phyloP scores from a whole-genome alignment of 2,329 filamentous ascomycete species.

The Apiospora malaysiana region DNA sequence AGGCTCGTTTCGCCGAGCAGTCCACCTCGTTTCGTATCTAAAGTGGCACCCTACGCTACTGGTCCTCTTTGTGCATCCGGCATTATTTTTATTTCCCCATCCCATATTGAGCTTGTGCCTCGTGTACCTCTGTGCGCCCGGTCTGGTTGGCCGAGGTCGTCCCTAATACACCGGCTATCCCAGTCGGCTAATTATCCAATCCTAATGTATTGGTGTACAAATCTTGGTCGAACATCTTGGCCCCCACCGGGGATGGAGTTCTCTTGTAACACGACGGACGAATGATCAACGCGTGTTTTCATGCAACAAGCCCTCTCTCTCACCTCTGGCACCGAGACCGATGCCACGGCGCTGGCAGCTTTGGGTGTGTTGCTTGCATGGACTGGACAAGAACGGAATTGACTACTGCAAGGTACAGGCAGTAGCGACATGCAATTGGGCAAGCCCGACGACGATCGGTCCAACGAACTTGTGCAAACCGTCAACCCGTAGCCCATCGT shows the following conservation, averaged over 20 bases:
- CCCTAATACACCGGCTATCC: neutral
- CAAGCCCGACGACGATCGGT: conserved; percentile 1
- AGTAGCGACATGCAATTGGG: conserved; percentile 1
- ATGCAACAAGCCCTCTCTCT: conserved; percentile 19
- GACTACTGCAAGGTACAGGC: conserved; percentile 21
- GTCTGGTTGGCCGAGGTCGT: neutral
- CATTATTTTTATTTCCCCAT: neutral
- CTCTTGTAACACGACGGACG: conserved; percentile 8
- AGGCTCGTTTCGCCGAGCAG: conserved; percentile 3
- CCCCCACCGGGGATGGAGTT: conserved; percentile 11
- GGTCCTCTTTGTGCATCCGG: conserved; percentile 14
- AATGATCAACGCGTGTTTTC: conserved; percentile 20
- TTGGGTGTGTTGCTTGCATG: conserved; percentile 12
- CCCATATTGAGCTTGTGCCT: neutral
- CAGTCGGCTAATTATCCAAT: conserved; percentile 1
- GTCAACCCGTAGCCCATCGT: neutral
- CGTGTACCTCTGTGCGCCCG: neutral
- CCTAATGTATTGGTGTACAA: conserved; percentile 17
- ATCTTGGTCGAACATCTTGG: conserved; percentile 10
- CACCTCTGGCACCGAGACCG: conserved; percentile 8
- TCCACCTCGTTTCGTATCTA: conserved; percentile 13
- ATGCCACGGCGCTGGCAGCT: conserved; percentile 8
- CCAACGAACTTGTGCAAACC: neutral
- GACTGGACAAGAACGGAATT: neutral
- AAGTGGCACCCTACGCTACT: neutral